Conservation (phyloP, 345 rosid species). For the Dipteronia dyeriana region DNA sequence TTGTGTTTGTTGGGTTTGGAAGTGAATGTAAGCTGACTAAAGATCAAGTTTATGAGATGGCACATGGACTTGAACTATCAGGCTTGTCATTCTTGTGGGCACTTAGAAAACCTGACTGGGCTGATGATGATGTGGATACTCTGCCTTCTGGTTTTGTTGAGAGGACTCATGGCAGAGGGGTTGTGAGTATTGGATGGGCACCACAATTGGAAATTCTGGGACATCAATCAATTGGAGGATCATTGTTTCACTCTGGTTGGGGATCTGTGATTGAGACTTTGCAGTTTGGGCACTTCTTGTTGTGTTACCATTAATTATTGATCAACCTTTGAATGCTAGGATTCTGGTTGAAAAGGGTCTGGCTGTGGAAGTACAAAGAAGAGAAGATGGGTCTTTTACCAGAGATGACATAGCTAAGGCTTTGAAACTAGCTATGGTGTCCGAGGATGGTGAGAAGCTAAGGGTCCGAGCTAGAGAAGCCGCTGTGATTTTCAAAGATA, state of each 20-base stretch:
- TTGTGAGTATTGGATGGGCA: constrained; percentile 20
- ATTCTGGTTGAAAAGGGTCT: constrained; percentile 27
- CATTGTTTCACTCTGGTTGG: constrained; percentile 30
- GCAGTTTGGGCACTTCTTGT: constrained; percentile 26
- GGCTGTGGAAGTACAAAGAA: constrained; percentile 27
- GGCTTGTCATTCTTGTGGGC: not conserved
- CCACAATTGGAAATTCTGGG: constrained; percentile 17
- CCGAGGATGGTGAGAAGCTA: constrained; percentile 17
- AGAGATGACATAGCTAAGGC: constrained; percentile 20
- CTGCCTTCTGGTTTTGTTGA: constrained; percentile 3
- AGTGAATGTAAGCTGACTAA: not conserved
- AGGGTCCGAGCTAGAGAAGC: constrained; percentile 22
- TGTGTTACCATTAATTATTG: constrained; percentile 17
- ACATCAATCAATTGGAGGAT: constrained; percentile 22
- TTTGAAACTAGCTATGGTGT: constrained; percentile 25
- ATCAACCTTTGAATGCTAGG: constrained; percentile 28
- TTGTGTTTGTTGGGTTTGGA: not conserved
- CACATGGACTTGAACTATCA: not conserved
- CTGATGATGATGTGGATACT: not conserved
- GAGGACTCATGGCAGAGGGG: constrained; percentile 8
- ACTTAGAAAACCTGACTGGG: constrained; percentile 15
- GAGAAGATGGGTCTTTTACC: constrained; percentile 26
- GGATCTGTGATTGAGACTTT: constrained; percentile 24
- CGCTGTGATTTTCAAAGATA: constrained; percentile 13
- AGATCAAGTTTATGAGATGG: not conserved